phyloP scores from a whole-genome alignment of 1,139 yeast species.

The Scheffersomyces quercinus region DNA sequence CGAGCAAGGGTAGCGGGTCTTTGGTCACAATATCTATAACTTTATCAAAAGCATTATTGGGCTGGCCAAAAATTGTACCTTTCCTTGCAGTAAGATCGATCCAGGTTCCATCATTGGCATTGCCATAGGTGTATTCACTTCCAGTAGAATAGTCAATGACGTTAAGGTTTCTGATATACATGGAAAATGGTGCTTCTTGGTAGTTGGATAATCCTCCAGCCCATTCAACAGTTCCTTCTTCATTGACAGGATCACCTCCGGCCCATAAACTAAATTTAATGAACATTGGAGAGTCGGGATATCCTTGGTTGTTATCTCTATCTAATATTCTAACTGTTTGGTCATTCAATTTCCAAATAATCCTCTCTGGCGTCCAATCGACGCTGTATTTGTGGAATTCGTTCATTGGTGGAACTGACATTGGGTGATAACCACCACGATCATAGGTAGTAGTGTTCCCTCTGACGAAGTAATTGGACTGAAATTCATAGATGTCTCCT shows the following conservation, averaged over 20 bases:
- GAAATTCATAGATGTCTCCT: constrained; percentile 32
- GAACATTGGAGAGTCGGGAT: constrained; percentile 40
- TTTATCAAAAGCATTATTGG: neutral
- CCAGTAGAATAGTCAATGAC: constrained; percentile 40
- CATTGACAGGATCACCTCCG: constrained; percentile 43
- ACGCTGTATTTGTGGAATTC: constrained; percentile 31
- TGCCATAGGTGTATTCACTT: constrained; percentile 34
- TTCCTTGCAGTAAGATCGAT: constrained; percentile 4
- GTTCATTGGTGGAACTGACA: constrained; percentile 22
- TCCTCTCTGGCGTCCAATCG: constrained; percentile 38
- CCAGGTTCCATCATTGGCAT: constrained; percentile 8
- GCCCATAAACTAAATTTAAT: constrained; percentile 45
- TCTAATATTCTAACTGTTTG: constrained; percentile 24
- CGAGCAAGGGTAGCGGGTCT: too few relatives aligned
- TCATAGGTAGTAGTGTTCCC: constrained; percentile 46
- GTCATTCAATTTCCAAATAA: constrained; percentile 37
- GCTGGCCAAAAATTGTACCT: neutral
- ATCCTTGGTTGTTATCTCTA: constrained; percentile 26
- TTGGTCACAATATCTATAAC: too few relatives aligned
- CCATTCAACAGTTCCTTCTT: constrained; percentile 50
- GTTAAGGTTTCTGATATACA: constrained; percentile 29
- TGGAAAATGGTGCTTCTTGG: constrained; percentile 33
- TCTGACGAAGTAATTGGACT: constrained; percentile 46
- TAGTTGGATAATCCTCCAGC: constrained; percentile 45
- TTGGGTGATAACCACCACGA: constrained; percentile 36